phyloP scores from a whole-genome alignment of 129 eudicot species.

The Centaurea solstitialis region DNA sequence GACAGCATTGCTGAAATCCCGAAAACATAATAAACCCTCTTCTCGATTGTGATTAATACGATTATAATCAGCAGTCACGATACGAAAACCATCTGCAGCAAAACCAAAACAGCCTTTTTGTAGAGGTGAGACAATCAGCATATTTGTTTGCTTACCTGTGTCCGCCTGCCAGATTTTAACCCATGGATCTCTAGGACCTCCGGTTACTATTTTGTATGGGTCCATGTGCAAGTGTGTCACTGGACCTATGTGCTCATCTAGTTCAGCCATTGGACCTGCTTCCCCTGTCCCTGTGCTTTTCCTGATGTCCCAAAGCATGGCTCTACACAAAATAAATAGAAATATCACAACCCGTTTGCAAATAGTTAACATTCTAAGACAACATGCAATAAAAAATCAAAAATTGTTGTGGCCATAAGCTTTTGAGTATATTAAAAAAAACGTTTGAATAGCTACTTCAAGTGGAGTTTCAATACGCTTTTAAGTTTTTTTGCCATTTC shows the following conservation, averaged over 20 bases:
- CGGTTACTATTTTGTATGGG: conserved; percentile 60
- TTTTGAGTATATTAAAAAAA: background rate
- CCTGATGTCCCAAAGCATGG: conserved; percentile 82
- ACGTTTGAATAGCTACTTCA: background rate
- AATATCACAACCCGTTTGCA: background rate
- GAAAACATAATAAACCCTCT: conserved; percentile 36
- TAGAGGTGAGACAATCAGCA: conserved; percentile 28
- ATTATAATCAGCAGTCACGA: conserved; percentile 50
- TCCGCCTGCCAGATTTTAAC: conserved; percentile 64
- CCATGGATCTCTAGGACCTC: conserved; percentile 60
- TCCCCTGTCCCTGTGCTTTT: conserved; percentile 35
- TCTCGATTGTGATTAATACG: too few relatives aligned
- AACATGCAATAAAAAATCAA: background rate
- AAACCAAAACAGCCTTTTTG: conserved; percentile 58
- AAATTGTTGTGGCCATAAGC: background rate
- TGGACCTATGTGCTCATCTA: conserved; percentile 75
- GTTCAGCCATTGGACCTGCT: conserved; percentile 44
- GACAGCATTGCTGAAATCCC: conserved; percentile 58
- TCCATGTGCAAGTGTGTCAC: conserved; percentile 72
- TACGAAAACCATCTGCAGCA: conserved; percentile 61
- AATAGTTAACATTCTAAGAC: background rate
- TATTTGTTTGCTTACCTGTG: conserved; percentile 51
- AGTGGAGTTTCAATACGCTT: background rate
- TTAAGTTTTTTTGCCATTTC: background rate
- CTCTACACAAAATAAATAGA: conserved; percentile 48